Base-by-base conservation (phyloP, 805 yeast species). In the Lachancea mirantina region DNA sequence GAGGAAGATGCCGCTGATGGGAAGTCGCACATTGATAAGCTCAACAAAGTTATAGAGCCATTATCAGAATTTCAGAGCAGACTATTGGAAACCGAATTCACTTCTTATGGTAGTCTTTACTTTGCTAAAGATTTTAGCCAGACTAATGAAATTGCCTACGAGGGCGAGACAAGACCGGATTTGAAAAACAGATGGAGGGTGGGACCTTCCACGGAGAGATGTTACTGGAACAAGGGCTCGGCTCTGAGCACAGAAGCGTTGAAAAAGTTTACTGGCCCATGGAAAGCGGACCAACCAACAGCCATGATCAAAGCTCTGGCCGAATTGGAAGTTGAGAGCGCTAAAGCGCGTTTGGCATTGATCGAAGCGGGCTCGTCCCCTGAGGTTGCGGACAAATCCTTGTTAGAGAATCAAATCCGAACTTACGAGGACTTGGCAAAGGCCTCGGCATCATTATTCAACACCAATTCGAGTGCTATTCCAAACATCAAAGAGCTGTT, bases 161-260 rank as follows among this genome's bases (percentile, higher is more conserved):
- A 71, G 4, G 83, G 76, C 9, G 95, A 84, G 57, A 59, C 67
- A 11, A 59, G 67, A 6, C 61, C 57, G 21, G 41, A 43, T 17
- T 60, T 83, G 28, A 62, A 64, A 33, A 68, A 72, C 41, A 74
- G 95, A 62, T 88, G 94, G 94, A 70, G 79, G 52, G 76, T 89
- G 45, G 97, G 98, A 5, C 92, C 95, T n/a, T 72, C 84, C 15
- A 76, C 75, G 19, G 96, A 89, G 57, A 71, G 81, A 44, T 70
- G 75, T 9, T 83, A 77, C 55, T 78, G 87, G 72, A 82, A 80
- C 55, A 72, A 76, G 43, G 78, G 78, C 52, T 59, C 60, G 23
- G 61, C 67, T 26, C 56, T 83, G 45, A 63, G 69, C n/a, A 66
- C 67, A 22, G 67, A 64, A 25, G 67, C 66, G 33, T 59, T 74